These are phyloP conservation scores for Beauveria australis DNA, from an alignment of 2,329 filamentous ascomycete genomes.

Conservation along the genomic window DNA sequence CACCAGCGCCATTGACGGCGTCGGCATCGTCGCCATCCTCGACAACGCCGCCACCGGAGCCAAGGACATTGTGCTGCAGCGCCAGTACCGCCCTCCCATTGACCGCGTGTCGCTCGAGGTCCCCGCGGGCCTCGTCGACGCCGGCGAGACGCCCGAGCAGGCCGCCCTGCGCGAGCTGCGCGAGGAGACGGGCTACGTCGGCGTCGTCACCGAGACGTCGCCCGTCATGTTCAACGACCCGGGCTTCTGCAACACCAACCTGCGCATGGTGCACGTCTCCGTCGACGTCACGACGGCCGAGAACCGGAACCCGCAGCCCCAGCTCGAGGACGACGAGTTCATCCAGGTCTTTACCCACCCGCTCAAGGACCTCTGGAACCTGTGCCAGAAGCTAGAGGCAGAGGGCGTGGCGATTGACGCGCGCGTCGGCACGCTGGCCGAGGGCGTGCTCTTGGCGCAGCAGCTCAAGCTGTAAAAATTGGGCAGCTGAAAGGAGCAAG, in stretches of 20 bases:
- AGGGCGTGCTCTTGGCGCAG: conserved; percentile 68
- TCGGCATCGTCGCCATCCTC: conserved; percentile 65
- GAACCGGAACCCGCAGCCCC: conserved; percentile 60
- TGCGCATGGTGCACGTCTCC: conserved; percentile 62
- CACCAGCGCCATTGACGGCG: conserved; percentile 57
- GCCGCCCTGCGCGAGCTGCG: conserved; percentile 56
- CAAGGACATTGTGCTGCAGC: conserved; percentile 53
- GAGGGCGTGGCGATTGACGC: conserved; percentile 75
- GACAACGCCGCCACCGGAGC: conserved; percentile 35
- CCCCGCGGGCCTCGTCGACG: conserved; percentile 56
- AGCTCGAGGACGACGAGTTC: conserved; percentile 73
- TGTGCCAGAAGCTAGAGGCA: conserved; percentile 57
- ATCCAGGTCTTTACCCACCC: conserved; percentile 71
- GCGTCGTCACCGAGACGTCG: conserved; percentile 45
- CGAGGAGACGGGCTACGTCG: conserved; percentile 61
- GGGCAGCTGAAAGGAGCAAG: neutral
- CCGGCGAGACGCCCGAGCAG: conserved; percentile 51
- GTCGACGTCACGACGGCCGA: conserved; percentile 61
- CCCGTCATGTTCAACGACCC: conserved; percentile 61
- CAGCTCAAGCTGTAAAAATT: conserved; percentile 35
- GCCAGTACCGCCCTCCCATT: conserved; percentile 58
- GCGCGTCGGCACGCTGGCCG: conserved; percentile 66
- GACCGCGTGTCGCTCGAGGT: conserved; percentile 54
- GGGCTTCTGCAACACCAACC: conserved; percentile 59
- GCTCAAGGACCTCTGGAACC: conserved; percentile 53